phyloP scores from a whole-genome alignment of 2,329 filamentous ascomycete genomes.

The Colletotrichum agaves region DNA sequence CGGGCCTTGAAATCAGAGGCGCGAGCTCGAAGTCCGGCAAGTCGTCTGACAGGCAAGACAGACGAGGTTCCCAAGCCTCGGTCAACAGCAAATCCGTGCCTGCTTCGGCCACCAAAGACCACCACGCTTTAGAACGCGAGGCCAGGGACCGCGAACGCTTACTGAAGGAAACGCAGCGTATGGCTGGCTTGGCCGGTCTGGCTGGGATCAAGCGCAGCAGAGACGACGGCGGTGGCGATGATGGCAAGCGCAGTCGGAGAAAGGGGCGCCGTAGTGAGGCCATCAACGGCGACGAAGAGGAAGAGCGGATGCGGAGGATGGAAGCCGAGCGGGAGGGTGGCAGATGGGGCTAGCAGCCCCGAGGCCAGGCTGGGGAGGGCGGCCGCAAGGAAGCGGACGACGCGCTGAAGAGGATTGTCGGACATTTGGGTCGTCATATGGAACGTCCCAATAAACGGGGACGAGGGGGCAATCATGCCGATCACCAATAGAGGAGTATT shows the following conservation, averaged over 20 bases:
- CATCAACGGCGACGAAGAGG: slow-evolving; percentile 58
- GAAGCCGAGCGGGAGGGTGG: slow-evolving; percentile 69
- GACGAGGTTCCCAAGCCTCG: slow-evolving; percentile 51
- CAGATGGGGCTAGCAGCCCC: slow-evolving; percentile 55
- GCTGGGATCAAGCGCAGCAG: slow-evolving; percentile 61
- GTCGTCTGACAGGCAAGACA: slow-evolving; percentile 41
- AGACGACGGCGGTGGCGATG: slow-evolving; percentile 51
- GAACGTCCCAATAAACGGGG: background rate
- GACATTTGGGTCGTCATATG: slow-evolving; percentile 12
- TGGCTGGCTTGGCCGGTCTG: slow-evolving; percentile 63
- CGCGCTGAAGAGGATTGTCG: background rate
- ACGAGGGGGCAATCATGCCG: slow-evolving; percentile 1
- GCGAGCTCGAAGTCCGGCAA: slow-evolving; percentile 42
- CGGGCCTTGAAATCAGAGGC: slow-evolving; percentile 53
- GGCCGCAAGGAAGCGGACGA: background rate
- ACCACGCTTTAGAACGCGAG: slow-evolving; percentile 77
- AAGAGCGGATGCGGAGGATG: slow-evolving; percentile 64
- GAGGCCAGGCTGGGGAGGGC: background rate
- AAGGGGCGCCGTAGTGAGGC: slow-evolving; percentile 62
- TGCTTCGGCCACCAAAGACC: slow-evolving; percentile 56
- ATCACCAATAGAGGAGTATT: slow-evolving; percentile 1
- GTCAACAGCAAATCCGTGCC: slow-evolving; percentile 40
- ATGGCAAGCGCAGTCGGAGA: slow-evolving; percentile 52
- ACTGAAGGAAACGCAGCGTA: slow-evolving; percentile 74
- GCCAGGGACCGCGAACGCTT: slow-evolving; percentile 73